These are phyloP conservation scores for Bremia lactucae DNA, from an alignment of 352 stramenopile genomes.

Conservation along the genomic window DNA sequence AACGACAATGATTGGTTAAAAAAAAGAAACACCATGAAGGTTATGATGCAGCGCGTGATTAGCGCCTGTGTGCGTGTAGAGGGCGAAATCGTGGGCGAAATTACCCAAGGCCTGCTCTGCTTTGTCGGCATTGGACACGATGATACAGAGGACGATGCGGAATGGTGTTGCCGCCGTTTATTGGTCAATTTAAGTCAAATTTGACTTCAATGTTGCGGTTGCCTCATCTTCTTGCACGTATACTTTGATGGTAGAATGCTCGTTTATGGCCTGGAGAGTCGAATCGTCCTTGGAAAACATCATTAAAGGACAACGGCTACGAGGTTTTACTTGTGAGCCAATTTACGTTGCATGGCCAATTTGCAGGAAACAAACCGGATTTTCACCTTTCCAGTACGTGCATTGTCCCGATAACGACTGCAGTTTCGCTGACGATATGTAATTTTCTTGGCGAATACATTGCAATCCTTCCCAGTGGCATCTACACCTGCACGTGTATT, in stretches of 20 bases:
- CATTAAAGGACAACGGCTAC: slow-evolving; percentile 45
- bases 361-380: slow-evolving; percentile 79
- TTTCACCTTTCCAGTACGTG: slow-evolving; percentile 74
- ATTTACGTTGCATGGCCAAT: slow-evolving; percentile 77
- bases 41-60: slow-evolving; percentile 75
- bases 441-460: neutral
- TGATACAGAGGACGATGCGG: slow-evolving; percentile 72
- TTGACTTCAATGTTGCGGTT: neutral
- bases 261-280: slow-evolving; percentile 65
- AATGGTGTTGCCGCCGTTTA: slow-evolving; percentile 70
- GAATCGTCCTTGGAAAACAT: slow-evolving; percentile 48
- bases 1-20: slow-evolving; percentile 8
- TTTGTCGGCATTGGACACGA: slow-evolving; percentile 67
- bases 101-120: slow-evolving; percentile 67
- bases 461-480: slow-evolving; percentile 32
- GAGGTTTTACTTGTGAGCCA: slow-evolving; percentile 84
- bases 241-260: slow-evolving; percentile 41
- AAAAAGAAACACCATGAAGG: slow-evolving; percentile 37
- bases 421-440: too few species aligned
- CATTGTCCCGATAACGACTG: too few species aligned
- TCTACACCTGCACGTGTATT: slow-evolving; percentile 55
- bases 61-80: slow-evolving; percentile 73
- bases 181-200: slow-evolving; percentile 40
- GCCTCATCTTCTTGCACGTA: neutral
- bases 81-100: slow-evolving; percentile 58